These are phyloP conservation scores for Chytridium lagenaria DNA, from an alignment of 371 early-diverging fungal genomes.

Conservation along the genomic window DNA sequence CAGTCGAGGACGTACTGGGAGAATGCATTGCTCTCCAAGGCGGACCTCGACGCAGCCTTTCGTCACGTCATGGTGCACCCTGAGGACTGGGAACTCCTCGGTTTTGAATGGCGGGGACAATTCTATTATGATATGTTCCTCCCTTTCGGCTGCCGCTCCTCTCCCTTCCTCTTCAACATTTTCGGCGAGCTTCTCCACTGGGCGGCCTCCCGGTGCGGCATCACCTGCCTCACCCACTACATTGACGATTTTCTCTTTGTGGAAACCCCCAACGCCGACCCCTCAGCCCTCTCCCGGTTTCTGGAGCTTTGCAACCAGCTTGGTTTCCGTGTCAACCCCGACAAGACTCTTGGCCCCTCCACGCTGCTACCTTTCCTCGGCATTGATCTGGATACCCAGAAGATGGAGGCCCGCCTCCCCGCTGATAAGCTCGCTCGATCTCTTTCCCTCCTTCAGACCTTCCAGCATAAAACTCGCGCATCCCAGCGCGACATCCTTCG, in stretches of 20 bases:
- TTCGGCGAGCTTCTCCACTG: slow-evolving; percentile 26
- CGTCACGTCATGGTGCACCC: slow-evolving; percentile 18
- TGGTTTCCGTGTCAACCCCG: slow-evolving; percentile 18
- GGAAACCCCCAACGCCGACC: slow-evolving; percentile 7
- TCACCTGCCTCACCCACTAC: slow-evolving; percentile 12
- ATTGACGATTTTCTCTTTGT: slow-evolving; percentile 23
- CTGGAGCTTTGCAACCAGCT: not conserved
- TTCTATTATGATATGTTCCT: slow-evolving; percentile 20
- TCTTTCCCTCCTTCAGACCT: not conserved
- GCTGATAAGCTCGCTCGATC: slow-evolving; percentile 4
- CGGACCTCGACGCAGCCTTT: slow-evolving; percentile 18
- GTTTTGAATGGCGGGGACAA: slow-evolving; percentile 18
- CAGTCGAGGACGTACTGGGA: not conserved
- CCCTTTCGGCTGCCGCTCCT: slow-evolving; percentile 26
- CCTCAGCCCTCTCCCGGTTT: not conserved
- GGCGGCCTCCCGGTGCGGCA: not conserved
- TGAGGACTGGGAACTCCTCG: slow-evolving; percentile 27
- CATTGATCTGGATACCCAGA: slow-evolving; percentile 10
- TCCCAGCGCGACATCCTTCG: not conserved
- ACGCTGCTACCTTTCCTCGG: slow-evolving; percentile 10
- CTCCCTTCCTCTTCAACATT: slow-evolving; percentile 27
- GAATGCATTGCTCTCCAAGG: not conserved
- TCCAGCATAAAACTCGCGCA: not conserved
- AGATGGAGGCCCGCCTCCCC: slow-evolving; percentile 11
- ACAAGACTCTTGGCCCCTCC: slow-evolving; percentile 1